Evolutionary conservation across 805 yeast species (phyloP).

Genomic region (Candida piceae): DNA sequence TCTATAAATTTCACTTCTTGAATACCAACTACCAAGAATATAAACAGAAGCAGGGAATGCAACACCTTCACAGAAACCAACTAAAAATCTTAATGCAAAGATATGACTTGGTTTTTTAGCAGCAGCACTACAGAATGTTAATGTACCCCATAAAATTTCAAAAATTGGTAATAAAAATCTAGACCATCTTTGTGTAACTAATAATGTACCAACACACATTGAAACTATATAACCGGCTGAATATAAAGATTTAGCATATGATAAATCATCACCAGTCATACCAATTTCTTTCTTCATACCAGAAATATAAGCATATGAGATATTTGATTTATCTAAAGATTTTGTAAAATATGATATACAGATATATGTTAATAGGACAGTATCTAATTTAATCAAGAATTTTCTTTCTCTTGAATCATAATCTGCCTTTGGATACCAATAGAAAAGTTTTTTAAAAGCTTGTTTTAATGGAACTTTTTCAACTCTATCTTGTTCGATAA

Average conservation of each 20-base stretch:
- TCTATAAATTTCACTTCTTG: conserved; percentile 36
- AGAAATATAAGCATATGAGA: conserved; percentile 60
- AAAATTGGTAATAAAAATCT: conserved; percentile 18
- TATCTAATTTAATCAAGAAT: conserved; percentile 49
- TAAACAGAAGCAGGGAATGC: conserved; percentile 37
- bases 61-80: conserved; percentile 41
- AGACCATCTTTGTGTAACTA: conserved; percentile 23
- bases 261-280: conserved; percentile 46
- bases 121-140: conserved; percentile 26
- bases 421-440: conserved; percentile 32
- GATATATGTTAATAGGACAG: conserved; percentile 41
- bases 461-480: conserved; percentile 45
- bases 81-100: conserved; percentile 37
- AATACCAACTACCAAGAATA: conserved; percentile 39
- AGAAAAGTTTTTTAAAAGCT: conserved; percentile 49
- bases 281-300: conserved; percentile 54
- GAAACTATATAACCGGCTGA: conserved; percentile 30
- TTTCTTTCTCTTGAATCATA: conserved; percentile 30
- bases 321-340: conserved; percentile 56
- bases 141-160: conserved; percentile 27
- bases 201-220: conserved; percentile 20
- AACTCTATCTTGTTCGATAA: conserved; percentile 30
- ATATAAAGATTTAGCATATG: conserved; percentile 33
- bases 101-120: conserved; percentile 29
- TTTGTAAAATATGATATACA: conserved; percentile 64